Evolutionary conservation across 192 early-diverging fungal species (phyloP).

Genomic region (Entophlyctis helioformis): DNA sequence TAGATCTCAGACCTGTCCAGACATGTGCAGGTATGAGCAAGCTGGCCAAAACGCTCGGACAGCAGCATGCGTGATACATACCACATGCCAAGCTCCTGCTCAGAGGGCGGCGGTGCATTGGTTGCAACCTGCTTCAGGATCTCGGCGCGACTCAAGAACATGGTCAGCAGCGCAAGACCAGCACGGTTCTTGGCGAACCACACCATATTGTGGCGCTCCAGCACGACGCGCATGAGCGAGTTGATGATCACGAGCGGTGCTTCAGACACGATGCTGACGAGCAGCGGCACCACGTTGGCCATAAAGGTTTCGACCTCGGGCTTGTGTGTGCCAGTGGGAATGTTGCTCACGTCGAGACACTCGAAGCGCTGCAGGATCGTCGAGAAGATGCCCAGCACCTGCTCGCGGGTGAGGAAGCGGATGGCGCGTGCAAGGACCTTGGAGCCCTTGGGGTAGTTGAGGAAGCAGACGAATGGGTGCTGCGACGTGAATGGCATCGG

Average conservation of each 20-base stretch:
- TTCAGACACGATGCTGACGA: conserved; percentile 70
- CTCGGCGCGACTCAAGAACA: conserved; percentile 82
- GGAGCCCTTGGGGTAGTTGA: conserved; percentile 83
- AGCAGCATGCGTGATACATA: conserved; percentile 3
- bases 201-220: conserved; percentile 81
- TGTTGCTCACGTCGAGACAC: conserved; percentile 36
- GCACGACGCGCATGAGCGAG: conserved; percentile 63
- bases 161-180: conserved; percentile 78
- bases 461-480: conserved; percentile 81
- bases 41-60: not conserved
- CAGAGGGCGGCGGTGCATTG: not conserved
- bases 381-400: conserved; percentile 64
- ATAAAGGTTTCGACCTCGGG: conserved; percentile 65
- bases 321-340: conserved; percentile 1
- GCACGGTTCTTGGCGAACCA: conserved; percentile 73
- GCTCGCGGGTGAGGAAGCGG: conserved; percentile 64
- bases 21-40: not conserved
- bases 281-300: conserved; percentile 74
- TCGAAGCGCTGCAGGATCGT: conserved; percentile 33
- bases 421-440: conserved; percentile 74
- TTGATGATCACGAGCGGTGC: conserved; percentile 73
- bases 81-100: conserved; percentile 19
- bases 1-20: conserved; percentile 62
- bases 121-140: conserved; percentile 61
- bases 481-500: conserved; percentile 45